Base-by-base conservation (phyloP, 1,139 yeast species). In the Geotrichum australiense region DNA sequence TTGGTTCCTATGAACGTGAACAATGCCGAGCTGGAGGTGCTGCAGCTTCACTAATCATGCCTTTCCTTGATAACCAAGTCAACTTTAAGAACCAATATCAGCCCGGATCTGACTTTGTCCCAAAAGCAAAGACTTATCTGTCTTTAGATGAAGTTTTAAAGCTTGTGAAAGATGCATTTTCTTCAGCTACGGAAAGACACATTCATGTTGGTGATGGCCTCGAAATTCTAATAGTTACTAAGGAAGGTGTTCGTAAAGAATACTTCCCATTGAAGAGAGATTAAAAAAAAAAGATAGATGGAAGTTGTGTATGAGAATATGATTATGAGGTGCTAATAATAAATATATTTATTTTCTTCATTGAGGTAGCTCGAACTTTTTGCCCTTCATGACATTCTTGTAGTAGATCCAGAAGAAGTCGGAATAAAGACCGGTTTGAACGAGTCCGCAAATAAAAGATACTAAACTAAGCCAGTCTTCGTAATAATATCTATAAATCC, bases 21-120 rank as follows among this genome's bases (percentile, higher is more conserved):
- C 95, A 87, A 61, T 86, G 96, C 66, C 77, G 96, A 58, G 97
- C 97, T 1, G 97, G 95, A 48, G 98, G 98, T 35, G 93, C 96
- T 5, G 97, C 97, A 25, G 93, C 96, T 2, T 78, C 91, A 52
- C 74, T 91, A 63, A 87, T 91, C 56, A 89, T 87, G 93, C 98
- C 98, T 4, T 91, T 91, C 63, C 75, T 91, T 58, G 98, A 91
- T 63, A 91, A 89, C 64, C 98, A 93, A 69, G 98, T 93, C 50
- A 83, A 85, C 62, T 84, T 85, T 66, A 87, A 89, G 63, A 91
- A 91, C 67, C 98, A 91, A 64, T 75, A 66, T 53, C 91, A 76
- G 51, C 94, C 96, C 18, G 81, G 70, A 3, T 70, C 89, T 15
- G 71, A 83, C 50, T 74, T 70, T 14, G 70, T 70, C 44, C 80